Base-by-base conservation (phyloP, 495 filamentous ascomycete species). In the Jackrogersella multiformis region DNA sequence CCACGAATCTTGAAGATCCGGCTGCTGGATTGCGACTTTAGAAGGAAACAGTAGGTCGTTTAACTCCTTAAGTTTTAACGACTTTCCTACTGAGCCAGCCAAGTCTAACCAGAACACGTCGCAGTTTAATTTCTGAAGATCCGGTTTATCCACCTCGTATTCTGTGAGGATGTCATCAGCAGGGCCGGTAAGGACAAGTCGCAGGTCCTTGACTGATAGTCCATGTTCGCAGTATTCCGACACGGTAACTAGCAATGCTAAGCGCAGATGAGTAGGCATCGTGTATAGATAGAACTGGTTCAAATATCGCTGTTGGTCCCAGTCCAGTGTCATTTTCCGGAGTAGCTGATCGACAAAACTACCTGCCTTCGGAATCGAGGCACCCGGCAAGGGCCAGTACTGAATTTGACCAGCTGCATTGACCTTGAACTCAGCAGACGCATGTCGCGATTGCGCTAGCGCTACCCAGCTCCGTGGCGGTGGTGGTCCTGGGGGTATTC, bases 401-500 rank as follows among this genome's bases (percentile, higher is more conserved):
- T 62, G 58, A 15, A 61, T 58, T 4, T 46, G 55, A 8, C 58
- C 45, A 15, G 8, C 48, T 10, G 21, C 42, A 24, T 61, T 39
- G 18, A 16, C 20, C 16, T 36, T 39, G 45, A 66, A 15, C 21
- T 56, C 39, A 53, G 42, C 8, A 42, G 58, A 54, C n/a, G 70
- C 66, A 58, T 73, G 46, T 26, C 58, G 62, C n/a, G 77, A 67
- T 48, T 60, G 68, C 0, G 74, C 73, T 4, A 56, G 48, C 34
- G 76, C 70, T 9, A 89, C 69, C 92, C 92, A 95, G 69, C 89
- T 92, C 26, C 79, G 81, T 1, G 92, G 92, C 16, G 90, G 81
- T 7, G 90, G 83, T 3, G 92, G 91, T 0, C 91, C 92, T 1
- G 90, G 78, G 0, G 86, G 84, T 13, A 80, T 73, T 58, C 86